Base-by-base conservation (phyloP, 1,139 yeast species). In the Geotrichum cucujoidarum region DNA sequence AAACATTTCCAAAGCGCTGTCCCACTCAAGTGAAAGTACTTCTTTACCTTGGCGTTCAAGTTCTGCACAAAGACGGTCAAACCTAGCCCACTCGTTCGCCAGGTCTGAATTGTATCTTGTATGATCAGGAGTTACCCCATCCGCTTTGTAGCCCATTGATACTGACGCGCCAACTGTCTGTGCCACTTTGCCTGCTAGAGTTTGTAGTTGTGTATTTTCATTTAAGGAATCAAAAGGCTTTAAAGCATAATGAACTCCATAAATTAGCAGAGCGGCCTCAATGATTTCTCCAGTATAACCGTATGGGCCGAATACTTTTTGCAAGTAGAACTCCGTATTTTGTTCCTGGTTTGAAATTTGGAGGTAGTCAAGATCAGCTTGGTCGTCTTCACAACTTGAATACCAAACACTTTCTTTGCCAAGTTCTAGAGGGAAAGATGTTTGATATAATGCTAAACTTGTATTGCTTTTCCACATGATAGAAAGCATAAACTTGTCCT, bases 381-480 rank as follows among this genome's bases (percentile, higher is more conserved):
- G 37, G 5, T 49, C 52, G 10, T 39, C 20, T 11, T 33, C 42
- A 18, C 45, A 43, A 2, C 47, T 34, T 10, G 45, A 17, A 6
- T 36, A 35, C 52, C 52, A 49, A 4, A 42, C 16, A 13, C 13
- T n/a, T 1, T 40, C 39, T 11, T 20, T 16, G 5, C 34, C 20
- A 7, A 34, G 16, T n/a, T 31, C 35, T 8, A 20, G 14, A 16
- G 45, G 44, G 6, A 46, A 31, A 11, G 43, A 39, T 3, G 38
- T 36, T 32, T 43, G 57, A 49, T 73, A 72, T 18, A 77, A 60
- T 22, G 73, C 66, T 3, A 81, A 75, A 1, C 79, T 70, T 1
- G 77, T 75, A 54, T 82, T 81, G 52, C 85, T 78, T 57, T 81
- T 82, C 86, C 86, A 81, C 36, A 81, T 66, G 1, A 78, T 66